Evolutionary conservation across 176 grass and related monocot genomes (phyloP).

Genomic region (Carex parvula): DNA sequence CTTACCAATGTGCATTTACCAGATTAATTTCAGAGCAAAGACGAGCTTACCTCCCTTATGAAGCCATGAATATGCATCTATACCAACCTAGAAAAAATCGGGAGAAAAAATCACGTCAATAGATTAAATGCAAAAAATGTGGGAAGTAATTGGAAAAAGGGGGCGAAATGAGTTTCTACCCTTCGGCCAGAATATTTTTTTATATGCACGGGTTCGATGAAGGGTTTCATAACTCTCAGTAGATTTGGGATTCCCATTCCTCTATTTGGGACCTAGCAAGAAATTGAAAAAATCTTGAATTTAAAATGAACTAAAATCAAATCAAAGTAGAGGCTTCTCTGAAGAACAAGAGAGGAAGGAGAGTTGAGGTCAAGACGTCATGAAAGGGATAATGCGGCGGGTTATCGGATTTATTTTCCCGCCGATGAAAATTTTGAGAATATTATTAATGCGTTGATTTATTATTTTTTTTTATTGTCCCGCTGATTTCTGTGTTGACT

Average conservation of each 20-base stretch:
- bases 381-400: neutral
- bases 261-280: neutral
- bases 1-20: conserved; percentile 7
- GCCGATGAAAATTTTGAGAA: conserved; percentile 11
- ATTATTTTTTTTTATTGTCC: too few species aligned
- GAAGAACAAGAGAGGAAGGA: neutral
- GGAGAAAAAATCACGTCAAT: neutral
- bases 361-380: neutral
- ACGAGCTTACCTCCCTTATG: conserved; percentile 71
- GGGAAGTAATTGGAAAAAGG: neutral
- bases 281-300: neutral
- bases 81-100: conserved; percentile 49
- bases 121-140: neutral
- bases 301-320: neutral
- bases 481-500: too few species aligned
- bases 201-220: conserved; percentile 77
- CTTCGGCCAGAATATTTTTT: conserved; percentile 71
- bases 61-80: conserved; percentile 89
- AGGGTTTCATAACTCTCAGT: conserved; percentile 77
- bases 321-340: neutral
- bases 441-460: neutral
- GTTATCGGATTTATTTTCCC: conserved; percentile 11
- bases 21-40: neutral
- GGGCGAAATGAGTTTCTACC: conserved; percentile 29
- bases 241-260: conserved; percentile 78